Conservation (phyloP, 306 rosid genomes). For the Vigna mungo region DNA sequence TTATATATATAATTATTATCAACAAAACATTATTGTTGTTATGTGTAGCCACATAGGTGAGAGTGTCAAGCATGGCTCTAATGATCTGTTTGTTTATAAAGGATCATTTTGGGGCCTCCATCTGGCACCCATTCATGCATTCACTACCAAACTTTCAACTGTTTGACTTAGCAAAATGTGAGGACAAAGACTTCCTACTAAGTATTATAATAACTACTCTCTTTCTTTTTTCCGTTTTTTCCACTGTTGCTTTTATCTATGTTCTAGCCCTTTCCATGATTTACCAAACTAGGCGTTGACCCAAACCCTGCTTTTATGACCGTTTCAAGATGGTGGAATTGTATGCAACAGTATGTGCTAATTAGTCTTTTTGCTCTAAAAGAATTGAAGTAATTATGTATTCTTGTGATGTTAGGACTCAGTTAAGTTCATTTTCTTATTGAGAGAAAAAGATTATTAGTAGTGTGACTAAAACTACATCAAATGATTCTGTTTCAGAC, state of each 20-base stretch:
- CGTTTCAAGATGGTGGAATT: constrained; percentile 2
- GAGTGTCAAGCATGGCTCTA: constrained; percentile 37
- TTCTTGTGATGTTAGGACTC: background rate
- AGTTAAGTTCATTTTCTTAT: background rate
- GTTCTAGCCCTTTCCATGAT: constrained; percentile 37
- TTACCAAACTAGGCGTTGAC: constrained; percentile 35
- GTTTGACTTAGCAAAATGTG: constrained; percentile 51
- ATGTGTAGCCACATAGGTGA: too few species aligned
- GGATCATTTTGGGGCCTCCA: constrained; percentile 67
- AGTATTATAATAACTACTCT: constrained; percentile 21
- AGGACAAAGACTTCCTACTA: constrained; percentile 40
- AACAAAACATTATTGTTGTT: too few species aligned
- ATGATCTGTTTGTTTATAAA: constrained; percentile 37
- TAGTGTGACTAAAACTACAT: background rate
- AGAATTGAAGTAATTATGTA: too few species aligned
- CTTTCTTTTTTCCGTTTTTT: background rate
- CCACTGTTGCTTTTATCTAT: background rate
- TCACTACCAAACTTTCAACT: constrained; percentile 48
- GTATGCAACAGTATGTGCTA: too few species aligned
- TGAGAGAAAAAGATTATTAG: background rate
- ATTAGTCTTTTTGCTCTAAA: too few species aligned
- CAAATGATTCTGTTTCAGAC: constrained; percentile 38
- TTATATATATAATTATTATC: background rate
- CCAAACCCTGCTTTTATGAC: constrained; percentile 15
- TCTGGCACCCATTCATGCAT: constrained; percentile 62